Percentiles rank a stretch among this genome's conserved stretches.
These are phyloP conservation scores for Vigna trinervia DNA, from an alignment of 306 rosid species.

Conservation along the genomic window DNA sequence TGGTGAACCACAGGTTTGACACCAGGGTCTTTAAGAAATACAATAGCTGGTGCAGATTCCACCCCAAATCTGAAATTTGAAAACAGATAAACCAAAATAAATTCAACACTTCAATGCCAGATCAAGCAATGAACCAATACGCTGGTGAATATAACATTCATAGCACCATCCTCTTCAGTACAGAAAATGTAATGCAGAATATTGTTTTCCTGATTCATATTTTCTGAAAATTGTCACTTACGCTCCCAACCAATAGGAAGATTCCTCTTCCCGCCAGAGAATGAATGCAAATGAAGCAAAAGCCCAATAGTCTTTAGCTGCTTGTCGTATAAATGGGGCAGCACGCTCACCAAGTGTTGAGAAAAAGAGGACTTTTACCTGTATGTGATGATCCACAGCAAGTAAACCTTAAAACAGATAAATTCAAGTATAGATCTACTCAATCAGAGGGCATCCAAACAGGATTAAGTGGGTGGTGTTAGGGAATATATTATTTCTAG, in stretches of 20 bases:
- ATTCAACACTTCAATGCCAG: constrained; percentile 12
- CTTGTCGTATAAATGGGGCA: constrained; percentile 77
- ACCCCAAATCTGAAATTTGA: constrained; percentile 76
- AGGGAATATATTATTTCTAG: not conserved
- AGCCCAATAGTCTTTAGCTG: constrained; percentile 75
- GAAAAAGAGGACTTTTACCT: constrained; percentile 88
- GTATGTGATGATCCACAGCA: constrained; percentile 42
- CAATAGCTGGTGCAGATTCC: constrained; percentile 89
- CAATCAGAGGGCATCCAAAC: constrained; percentile 28
- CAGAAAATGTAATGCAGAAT: constrained; percentile 20
- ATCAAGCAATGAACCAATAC: constrained; percentile 34
- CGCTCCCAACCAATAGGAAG: constrained; percentile 83
- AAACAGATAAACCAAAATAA: constrained; percentile 13
- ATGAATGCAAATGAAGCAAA: constrained; percentile 88
- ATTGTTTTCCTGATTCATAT: constrained; percentile 1
- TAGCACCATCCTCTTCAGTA: constrained; percentile 24
- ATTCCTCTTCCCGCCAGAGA: constrained; percentile 88
- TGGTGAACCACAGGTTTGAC: constrained; percentile 84
- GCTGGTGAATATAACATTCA: constrained; percentile 20
- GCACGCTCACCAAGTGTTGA: constrained; percentile 88
- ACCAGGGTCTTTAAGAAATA: constrained; percentile 93
- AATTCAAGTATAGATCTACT: constrained; percentile 29
- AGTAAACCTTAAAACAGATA: constrained; percentile 35
- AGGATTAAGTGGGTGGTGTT: constrained; percentile 4
- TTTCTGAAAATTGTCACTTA: constrained; percentile 52